Evolutionary conservation across 352 stramenopile species (phyloP), one percentile per base, ranked within the genome.

Genomic region (Pythium chondricola): DNA sequence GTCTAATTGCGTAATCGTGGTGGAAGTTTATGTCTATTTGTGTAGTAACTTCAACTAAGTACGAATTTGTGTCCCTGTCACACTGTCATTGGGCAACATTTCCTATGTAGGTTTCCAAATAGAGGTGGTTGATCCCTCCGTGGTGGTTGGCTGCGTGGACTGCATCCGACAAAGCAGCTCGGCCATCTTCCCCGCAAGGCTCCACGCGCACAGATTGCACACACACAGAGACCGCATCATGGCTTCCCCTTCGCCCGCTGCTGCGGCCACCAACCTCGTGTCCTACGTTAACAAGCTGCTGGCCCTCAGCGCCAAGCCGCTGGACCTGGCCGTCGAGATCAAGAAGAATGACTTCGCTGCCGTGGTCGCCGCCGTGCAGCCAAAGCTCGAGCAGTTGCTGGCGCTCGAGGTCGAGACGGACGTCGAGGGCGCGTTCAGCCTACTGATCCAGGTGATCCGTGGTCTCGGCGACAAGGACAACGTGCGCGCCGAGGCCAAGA

Each of bases 231-330:
- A n/a, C n/a, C 7, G 8, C 25, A 42, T 24, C 44, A 60, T 53
- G 43, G 35, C 40, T 22, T 26, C 35, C 31, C 35, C 36, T 26
- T 49, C 43, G 36, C 20, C 52, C 20, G 52, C 52, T 30, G 52
- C 46, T 21, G 52, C 48, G 38, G 68, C 71, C 41, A 65, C 74
- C 45, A 69, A 91, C 48, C 71, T 93, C 53, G 64, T 86, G 50
- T 48, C 75, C 46, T 89, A 88, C 56, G 79, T 88, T 51, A 83
- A 83, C 65, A 86, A 80, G 65, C 76, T 93, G 40, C 63, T 90
- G 30, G 71, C 73, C 39, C 52, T 70, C 47, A 55, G 60, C 39
- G 46, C 39, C 37, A 59, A 58, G 52, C 40, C 52, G 6, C 52
- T 77, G 31, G 79, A 91, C 38, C 41, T 88, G 5, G 52, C 73